phyloP scores from a whole-genome alignment of 306 rosid genomes.

The Luffa aegyptiaca region DNA sequence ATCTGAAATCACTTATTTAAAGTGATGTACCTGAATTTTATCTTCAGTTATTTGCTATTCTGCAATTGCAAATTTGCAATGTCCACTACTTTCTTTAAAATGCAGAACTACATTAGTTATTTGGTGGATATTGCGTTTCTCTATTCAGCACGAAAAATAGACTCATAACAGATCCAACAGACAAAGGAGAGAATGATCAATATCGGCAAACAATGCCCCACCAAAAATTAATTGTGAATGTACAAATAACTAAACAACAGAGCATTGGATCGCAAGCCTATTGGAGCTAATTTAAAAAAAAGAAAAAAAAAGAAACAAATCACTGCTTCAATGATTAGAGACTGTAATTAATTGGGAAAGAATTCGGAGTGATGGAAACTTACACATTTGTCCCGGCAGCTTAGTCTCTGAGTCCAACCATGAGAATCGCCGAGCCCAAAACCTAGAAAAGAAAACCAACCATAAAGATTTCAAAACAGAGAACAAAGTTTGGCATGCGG shows the following conservation, averaged over 20 bases:
- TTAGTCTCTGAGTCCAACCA: background rate
- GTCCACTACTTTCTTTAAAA: background rate
- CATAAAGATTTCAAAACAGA: background rate
- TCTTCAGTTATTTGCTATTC: background rate
- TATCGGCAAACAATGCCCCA: background rate
- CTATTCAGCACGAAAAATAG: background rate
- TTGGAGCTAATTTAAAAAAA: background rate
- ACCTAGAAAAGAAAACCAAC: background rate
- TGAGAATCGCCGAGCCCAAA: background rate
- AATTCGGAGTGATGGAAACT: background rate
- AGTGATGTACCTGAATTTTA: background rate
- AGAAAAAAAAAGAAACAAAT: background rate
- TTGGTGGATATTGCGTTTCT: background rate
- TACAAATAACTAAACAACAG: background rate
- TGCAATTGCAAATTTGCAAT: background rate
- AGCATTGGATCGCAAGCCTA: background rate
- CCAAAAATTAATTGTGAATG: background rate
- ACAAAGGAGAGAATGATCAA: background rate
- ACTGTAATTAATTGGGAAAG: background rate
- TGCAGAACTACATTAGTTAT: background rate
- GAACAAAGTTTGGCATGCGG: background rate
- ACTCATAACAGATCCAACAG: background rate
- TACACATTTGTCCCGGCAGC: background rate
- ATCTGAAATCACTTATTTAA: too few relatives aligned
- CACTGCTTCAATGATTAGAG: background rate